Evolutionary conservation across 192 early-diverging fungal species (phyloP).

Genomic region (Rhizoclosmatium sp.): DNA sequence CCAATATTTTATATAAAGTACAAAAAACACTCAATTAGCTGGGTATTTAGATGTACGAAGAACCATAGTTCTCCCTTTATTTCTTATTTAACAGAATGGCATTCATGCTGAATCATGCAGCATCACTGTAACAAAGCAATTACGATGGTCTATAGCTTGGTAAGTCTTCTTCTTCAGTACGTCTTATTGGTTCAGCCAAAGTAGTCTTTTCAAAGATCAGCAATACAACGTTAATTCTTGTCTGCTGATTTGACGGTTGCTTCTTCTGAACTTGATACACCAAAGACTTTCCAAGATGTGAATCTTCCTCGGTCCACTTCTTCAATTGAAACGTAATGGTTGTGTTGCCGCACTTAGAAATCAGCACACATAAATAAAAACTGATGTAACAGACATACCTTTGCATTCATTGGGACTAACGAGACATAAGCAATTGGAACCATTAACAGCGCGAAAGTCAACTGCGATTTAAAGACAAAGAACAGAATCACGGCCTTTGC

Average conservation of each 20-base stretch:
- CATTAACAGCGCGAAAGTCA: background rate
- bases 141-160: too few relatives aligned
- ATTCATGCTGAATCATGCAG: too few relatives aligned
- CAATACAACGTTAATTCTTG: background rate
- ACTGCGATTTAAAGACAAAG: background rate
- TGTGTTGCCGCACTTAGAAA: background rate
- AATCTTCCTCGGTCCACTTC: slow-evolving; percentile 19
- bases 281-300: background rate
- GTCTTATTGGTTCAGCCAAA: too few relatives aligned
- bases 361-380: too few relatives aligned
- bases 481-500: background rate
- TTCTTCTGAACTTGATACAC: background rate
- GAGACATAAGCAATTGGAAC: background rate
- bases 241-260: background rate
- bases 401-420: background rate
- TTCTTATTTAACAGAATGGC: too few relatives aligned
- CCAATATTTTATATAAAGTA: too few relatives aligned
- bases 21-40: too few relatives aligned
- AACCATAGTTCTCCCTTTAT: too few relatives aligned
- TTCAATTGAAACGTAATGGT: background rate
- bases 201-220: slow-evolving; percentile 7
- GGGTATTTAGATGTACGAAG: too few relatives aligned
- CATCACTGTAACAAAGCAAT: too few relatives aligned
- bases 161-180: too few relatives aligned
- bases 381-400: background rate